These are phyloP conservation scores for Tolypocladium capitatum DNA, from an alignment of 2,329 filamentous ascomycete species.

Conservation along the genomic window DNA sequence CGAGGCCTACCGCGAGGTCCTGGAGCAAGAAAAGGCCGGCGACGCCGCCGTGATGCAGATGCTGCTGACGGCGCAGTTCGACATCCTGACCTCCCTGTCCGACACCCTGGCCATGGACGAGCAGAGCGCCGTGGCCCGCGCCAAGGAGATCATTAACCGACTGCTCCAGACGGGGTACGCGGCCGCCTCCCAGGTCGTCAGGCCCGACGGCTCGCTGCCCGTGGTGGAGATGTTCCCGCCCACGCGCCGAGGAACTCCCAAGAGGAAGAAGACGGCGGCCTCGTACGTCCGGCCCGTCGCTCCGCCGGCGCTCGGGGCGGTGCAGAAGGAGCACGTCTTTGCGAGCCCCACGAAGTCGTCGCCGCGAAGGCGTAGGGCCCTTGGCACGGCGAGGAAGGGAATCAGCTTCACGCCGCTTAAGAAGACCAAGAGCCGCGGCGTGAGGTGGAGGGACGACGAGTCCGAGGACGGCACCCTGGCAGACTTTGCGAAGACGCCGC, in stretches of 20 bases:
- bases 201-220: constrained; percentile 60
- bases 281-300: constrained; percentile 30
- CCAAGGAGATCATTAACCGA: constrained; percentile 62
- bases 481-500: constrained; percentile 84
- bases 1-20: constrained; percentile 61
- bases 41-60: constrained; percentile 70
- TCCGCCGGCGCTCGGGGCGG: constrained; percentile 25
- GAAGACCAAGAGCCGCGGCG: constrained; percentile 61
- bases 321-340: constrained; percentile 16
- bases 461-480: constrained; percentile 70
- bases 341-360: constrained; percentile 55
- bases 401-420: constrained; percentile 74
- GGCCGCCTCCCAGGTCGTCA: constrained; percentile 72
- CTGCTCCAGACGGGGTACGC: constrained; percentile 65
- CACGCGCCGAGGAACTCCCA: constrained; percentile 60
- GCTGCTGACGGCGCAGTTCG: constrained; percentile 80
- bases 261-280: constrained; percentile 46
- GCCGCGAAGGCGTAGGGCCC: constrained; percentile 62
- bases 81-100: constrained; percentile 71
- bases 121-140: constrained; percentile 67
- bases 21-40: constrained; percentile 72
- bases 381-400: constrained; percentile 50
- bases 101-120: constrained; percentile 74
- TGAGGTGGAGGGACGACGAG: constrained; percentile 88
- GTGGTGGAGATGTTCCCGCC: constrained; percentile 57